Conservation (phyloP, 306 rosid genomes). For the Pueraria montana region DNA sequence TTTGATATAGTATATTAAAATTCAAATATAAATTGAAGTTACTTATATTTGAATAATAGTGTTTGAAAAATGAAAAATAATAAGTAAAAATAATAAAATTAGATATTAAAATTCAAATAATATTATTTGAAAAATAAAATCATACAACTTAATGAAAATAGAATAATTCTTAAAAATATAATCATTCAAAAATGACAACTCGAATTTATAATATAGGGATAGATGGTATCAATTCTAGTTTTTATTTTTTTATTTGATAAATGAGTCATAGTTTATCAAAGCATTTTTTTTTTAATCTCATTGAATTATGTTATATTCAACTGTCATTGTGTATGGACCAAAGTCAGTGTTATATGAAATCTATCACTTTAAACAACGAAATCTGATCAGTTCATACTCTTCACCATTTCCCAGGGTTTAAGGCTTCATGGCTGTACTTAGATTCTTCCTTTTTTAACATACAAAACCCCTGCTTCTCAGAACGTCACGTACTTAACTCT, state of each 20-base stretch:
- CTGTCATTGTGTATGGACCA: background rate
- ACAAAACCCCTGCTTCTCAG: constrained; percentile 14
- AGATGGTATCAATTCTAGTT: background rate
- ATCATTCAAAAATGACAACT: no score
- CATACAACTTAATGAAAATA: background rate
- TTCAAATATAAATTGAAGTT: background rate
- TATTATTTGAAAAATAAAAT: no score
- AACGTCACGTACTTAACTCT: constrained; percentile 30
- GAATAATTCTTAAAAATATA: no score
- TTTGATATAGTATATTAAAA: background rate
- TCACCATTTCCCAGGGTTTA: constrained; percentile 1
- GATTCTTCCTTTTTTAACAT: constrained; percentile 4
- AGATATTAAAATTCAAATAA: no score
- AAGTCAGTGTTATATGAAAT: background rate
- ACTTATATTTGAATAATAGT: background rate
- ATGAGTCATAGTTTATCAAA: background rate
- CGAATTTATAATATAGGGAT: background rate
- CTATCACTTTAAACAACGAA: background rate
- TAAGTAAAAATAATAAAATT: background rate
- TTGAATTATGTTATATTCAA: background rate
- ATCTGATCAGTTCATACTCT: background rate
- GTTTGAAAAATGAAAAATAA: background rate
- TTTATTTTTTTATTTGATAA: background rate
- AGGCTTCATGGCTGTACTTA: constrained; percentile 7
- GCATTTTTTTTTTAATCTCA: background rate